Evolutionary conservation across 106 monocot genomes (phyloP).

Genomic region (Platanthera zijinensis): DNA sequence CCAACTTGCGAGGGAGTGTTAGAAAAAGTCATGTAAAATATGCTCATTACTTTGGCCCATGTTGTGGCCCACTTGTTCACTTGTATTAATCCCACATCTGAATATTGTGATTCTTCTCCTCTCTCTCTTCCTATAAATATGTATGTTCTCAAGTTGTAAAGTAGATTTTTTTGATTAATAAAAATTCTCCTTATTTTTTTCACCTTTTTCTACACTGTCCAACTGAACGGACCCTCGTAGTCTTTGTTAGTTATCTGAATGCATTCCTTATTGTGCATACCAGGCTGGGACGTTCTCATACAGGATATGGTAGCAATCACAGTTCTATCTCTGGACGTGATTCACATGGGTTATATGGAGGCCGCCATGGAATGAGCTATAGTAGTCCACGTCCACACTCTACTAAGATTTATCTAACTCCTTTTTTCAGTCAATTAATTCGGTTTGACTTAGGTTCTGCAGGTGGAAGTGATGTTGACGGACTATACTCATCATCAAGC

Average conservation of each 20-base stretch:
- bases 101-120: too few species aligned
- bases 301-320: slow-evolving; percentile 61
- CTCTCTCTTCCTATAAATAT: too few species aligned
- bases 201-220: too few species aligned
- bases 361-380: slow-evolving; percentile 66
- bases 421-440: not conserved
- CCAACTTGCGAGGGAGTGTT: too few species aligned
- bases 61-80: too few species aligned
- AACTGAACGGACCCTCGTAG: not conserved
- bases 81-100: too few species aligned
- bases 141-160: too few species aligned
- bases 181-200: too few species aligned
- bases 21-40: too few species aligned
- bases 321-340: slow-evolving; percentile 38
- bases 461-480: slow-evolving; percentile 57
- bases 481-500: slow-evolving; percentile 69
- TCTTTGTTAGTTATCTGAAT: not conserved
- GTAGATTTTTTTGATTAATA: too few species aligned
- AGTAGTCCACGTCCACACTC: slow-evolving; percentile 9
- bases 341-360: slow-evolving; percentile 45
- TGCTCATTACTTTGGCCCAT: too few species aligned
- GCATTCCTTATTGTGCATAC: slow-evolving; percentile 1
- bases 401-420: not conserved
- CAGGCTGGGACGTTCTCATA: slow-evolving; percentile 59
- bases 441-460: slow-evolving; percentile 35